Percentiles rank a stretch among this genome's conserved stretches.
Evolutionary conservation across 164 flowering plant genomes (phyloP).

Genomic region (Macadamia tetraphylla): DNA sequence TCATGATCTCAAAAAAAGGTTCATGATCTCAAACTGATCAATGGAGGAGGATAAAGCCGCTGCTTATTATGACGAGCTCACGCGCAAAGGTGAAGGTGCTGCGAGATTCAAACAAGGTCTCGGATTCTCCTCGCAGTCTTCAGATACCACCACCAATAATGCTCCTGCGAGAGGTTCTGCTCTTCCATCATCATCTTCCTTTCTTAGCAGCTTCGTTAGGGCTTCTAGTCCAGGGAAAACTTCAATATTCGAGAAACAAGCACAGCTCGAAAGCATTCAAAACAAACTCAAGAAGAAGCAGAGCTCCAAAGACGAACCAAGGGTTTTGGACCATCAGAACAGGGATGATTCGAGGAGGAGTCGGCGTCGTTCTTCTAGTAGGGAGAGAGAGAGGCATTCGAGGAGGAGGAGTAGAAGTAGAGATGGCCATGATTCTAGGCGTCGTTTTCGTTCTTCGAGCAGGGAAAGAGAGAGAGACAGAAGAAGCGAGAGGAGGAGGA

Average conservation of each 20-base stretch:
- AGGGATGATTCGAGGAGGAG: conserved; percentile 6
- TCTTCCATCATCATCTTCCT: conserved; percentile 45
- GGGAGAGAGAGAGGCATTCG: conserved; percentile 7
- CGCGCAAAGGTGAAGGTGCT: conserved; percentile 85
- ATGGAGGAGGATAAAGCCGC: conserved; percentile 95
- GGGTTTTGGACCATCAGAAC: conserved; percentile 28
- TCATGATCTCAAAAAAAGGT: too few species aligned
- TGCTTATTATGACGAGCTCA: conserved; percentile 90
- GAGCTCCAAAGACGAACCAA: conserved; percentile 13
- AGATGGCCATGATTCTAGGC: conserved; percentile 17
- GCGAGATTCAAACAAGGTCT: conserved; percentile 93
- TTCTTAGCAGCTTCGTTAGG: conserved; percentile 65
- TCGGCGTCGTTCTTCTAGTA: conserved; percentile 13
- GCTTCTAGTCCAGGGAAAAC: conserved; percentile 59
- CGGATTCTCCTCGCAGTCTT: conserved; percentile 48
- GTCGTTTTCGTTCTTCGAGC: conserved; percentile 18
- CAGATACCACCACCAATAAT: conserved; percentile 14
- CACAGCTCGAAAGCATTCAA: conserved; percentile 52
- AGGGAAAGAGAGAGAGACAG: conserved; percentile 22
- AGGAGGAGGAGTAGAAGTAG: conserved; percentile 13
- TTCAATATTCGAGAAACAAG: conserved; percentile 39
- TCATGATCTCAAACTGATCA: background rate
- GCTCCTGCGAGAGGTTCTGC: conserved; percentile 47
- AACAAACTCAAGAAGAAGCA: conserved; percentile 63
- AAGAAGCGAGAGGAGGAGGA: conserved; percentile 14